Percentiles rank a stretch among this genome's conserved stretches.
Evolutionary conservation across 768 basidiomycete species (phyloP).

Genomic region (Austroboletus festivus): DNA sequence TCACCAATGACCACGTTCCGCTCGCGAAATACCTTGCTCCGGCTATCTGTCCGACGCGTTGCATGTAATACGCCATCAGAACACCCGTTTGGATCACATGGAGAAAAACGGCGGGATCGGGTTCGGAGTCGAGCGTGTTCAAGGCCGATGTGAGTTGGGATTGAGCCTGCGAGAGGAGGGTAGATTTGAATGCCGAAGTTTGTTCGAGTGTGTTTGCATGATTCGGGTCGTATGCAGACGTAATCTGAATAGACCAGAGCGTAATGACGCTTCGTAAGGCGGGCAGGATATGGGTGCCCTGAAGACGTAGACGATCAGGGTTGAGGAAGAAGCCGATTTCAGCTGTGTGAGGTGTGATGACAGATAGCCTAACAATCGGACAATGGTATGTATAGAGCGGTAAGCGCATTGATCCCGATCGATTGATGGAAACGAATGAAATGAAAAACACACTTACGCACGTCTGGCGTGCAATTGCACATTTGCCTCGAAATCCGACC

Average conservation of each 20-base stretch:
- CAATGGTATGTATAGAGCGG: not conserved
- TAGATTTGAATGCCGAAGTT: not conserved
- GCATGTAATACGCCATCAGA: slow-evolving; percentile 64
- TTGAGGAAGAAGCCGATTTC: slow-evolving; percentile 71
- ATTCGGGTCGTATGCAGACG: slow-evolving; percentile 32
- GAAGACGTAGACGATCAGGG: slow-evolving; percentile 41
- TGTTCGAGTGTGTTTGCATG: slow-evolving; percentile 28
- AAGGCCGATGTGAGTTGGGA: slow-evolving; percentile 43
- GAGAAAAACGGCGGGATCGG: slow-evolving; percentile 39
- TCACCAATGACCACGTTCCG: slow-evolving; percentile 43
- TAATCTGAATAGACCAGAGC: slow-evolving; percentile 54
- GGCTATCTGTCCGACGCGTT: slow-evolving; percentile 53
- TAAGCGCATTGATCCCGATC: not conserved
- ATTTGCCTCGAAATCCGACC: not conserved
- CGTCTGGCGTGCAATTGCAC: not conserved
- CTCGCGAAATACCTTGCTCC: slow-evolving; percentile 60
- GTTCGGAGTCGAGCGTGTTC: slow-evolving; percentile 35
- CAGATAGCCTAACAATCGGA: slow-evolving; percentile 14
- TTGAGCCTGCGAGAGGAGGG: slow-evolving; percentile 47
- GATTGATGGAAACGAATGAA: not conserved
- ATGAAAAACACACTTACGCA: slow-evolving; percentile 11
- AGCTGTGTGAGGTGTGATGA: slow-evolving; percentile 52
- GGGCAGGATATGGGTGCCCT: slow-evolving; percentile 42
- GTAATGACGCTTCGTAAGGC: slow-evolving; percentile 49
- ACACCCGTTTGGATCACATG: slow-evolving; percentile 61